Evolutionary conservation across 2,329 filamentous ascomycete species (phyloP).

Genomic region (Fonsecaea multimorphosa): DNA sequence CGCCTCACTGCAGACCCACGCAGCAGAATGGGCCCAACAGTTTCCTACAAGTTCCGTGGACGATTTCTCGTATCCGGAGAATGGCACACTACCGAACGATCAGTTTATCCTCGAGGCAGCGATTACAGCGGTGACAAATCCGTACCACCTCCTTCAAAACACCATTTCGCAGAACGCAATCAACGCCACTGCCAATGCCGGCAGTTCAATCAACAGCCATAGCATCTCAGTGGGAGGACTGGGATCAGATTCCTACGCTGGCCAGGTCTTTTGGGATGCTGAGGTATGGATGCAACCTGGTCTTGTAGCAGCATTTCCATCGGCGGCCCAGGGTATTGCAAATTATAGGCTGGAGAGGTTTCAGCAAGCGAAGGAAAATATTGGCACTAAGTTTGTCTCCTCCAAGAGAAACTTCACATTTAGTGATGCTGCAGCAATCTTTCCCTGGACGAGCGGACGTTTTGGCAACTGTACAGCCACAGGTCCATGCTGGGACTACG

Average conservation of each 20-base stretch:
- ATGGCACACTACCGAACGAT: slow-evolving; percentile 64
- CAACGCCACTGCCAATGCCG: slow-evolving; percentile 51
- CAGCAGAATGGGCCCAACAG: slow-evolving; percentile 66
- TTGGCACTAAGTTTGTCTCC: slow-evolving; percentile 60
- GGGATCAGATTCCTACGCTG: slow-evolving; percentile 70
- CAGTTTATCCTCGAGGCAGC: slow-evolving; percentile 61
- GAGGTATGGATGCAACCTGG: slow-evolving; percentile 74
- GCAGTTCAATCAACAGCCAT: slow-evolving; percentile 59
- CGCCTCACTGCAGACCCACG: slow-evolving; percentile 62
- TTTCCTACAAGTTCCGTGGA: slow-evolving; percentile 69
- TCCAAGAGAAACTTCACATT: slow-evolving; percentile 67
- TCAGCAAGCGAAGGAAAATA: slow-evolving; percentile 65
- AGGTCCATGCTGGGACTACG: slow-evolving; percentile 71
- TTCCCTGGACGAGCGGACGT: slow-evolving; percentile 70
- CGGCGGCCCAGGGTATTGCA: slow-evolving; percentile 66
- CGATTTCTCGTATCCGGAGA: slow-evolving; percentile 62
- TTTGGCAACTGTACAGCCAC: slow-evolving; percentile 72
- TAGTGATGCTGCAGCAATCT: slow-evolving; percentile 64
- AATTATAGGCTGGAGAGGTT: slow-evolving; percentile 68
- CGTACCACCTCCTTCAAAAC: slow-evolving; percentile 57
- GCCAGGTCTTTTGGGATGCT: slow-evolving; percentile 69
- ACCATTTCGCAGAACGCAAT: slow-evolving; percentile 62
- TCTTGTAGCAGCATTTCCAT: slow-evolving; percentile 67
- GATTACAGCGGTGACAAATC: slow-evolving; percentile 56
- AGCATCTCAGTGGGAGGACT: slow-evolving; percentile 73